Evolutionary conservation across 768 basidiomycete species (phyloP).

Genomic region (Rhodosporidiobolus odoratus): DNA sequence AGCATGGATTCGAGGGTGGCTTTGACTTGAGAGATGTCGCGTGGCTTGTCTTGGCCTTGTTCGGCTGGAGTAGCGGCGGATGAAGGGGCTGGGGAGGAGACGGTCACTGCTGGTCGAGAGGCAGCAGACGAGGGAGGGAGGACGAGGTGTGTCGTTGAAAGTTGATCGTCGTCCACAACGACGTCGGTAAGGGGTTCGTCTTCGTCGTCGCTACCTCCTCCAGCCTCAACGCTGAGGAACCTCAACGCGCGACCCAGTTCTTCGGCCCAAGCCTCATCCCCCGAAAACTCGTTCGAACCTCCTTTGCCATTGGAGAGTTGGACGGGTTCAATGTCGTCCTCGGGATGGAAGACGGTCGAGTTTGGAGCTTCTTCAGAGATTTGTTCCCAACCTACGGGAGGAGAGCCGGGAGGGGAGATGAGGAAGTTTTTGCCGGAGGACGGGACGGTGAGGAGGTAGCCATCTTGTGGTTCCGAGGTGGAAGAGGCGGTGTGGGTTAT

Average conservation of each 20-base stretch:
- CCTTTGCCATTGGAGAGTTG: not conserved
- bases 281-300: not conserved
- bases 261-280: conserved; percentile 57
- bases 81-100: conserved; percentile 30
- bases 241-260: conserved; percentile 77
- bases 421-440: conserved; percentile 85
- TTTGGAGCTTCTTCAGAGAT: conserved; percentile 88
- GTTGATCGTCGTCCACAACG: conserved; percentile 41
- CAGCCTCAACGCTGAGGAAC: conserved; percentile 55
- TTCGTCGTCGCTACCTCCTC: conserved; percentile 10
- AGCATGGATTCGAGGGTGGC: conserved; percentile 47
- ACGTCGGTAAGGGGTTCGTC: conserved; percentile 13
- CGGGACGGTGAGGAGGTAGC: conserved; percentile 65
- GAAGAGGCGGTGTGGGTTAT: conserved; percentile 46
- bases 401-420: conserved; percentile 95
- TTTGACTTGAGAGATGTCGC: conserved; percentile 44
- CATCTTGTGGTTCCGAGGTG: conserved; percentile 41
- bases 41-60: conserved; percentile 6
- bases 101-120: conserved; percentile 37
- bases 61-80: conserved; percentile 21
- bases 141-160: conserved; percentile 34
- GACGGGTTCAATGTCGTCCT: conserved; percentile 15
- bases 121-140: conserved; percentile 14
- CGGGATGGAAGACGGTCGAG: conserved; percentile 55
- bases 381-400: conserved; percentile 94